Conservation (phyloP, 2,329 filamentous ascomycete genomes). For the Xylaria sp. region DNA sequence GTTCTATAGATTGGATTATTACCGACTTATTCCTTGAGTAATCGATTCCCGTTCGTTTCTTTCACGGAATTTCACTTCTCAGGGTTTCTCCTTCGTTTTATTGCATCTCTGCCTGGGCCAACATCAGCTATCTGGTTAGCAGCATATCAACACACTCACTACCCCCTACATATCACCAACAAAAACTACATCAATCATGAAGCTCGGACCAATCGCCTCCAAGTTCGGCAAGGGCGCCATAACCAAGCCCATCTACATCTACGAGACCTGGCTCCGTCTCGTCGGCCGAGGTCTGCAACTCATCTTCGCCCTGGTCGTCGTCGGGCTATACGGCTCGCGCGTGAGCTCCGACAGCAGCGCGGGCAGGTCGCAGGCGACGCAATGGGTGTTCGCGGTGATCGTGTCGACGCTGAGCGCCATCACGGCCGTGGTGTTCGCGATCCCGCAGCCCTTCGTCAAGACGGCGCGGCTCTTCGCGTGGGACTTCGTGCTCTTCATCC, state of each 20-base stretch:
- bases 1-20: neutral
- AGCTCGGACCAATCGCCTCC: constrained; percentile 31
- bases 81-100: neutral
- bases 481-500: constrained; percentile 51
- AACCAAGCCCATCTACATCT: constrained; percentile 52
- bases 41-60: constrained; percentile 6
- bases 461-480: constrained; percentile 52
- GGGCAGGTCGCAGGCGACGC: constrained; percentile 51
- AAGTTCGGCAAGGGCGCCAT: constrained; percentile 49
- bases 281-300: constrained; percentile 71
- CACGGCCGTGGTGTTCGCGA: constrained; percentile 52
- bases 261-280: constrained; percentile 54
- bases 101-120: neutral
- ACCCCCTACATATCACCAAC: neutral
- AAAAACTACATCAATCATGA: constrained; percentile 22
- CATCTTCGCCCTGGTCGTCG: constrained; percentile 69
- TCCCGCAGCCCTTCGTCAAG: constrained; percentile 44
- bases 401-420: constrained; percentile 60
- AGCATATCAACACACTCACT: neutral
- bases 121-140: neutral
- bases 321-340: constrained; percentile 71
- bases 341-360: constrained; percentile 52
- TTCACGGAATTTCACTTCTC: constrained; percentile 5
- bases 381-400: constrained; percentile 69
- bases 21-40: constrained; percentile 1